Percentiles rank a stretch among this genome's conserved stretches.
Evolutionary conservation across 1,284 basidiomycete species (phyloP).

Genomic region (Xerocomus minutiporus): DNA sequence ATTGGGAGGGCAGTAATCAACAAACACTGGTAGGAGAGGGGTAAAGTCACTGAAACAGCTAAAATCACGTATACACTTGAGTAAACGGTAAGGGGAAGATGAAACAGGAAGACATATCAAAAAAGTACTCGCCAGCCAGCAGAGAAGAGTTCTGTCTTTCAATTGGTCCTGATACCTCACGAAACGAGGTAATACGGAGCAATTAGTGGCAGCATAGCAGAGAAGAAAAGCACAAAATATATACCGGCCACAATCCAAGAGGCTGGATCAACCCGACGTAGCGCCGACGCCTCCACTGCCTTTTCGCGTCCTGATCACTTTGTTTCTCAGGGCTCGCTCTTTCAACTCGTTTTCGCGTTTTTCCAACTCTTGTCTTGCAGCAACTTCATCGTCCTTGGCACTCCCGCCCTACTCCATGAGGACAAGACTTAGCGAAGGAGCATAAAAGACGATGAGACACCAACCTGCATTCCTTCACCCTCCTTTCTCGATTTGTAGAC

Average conservation of each 20-base stretch:
- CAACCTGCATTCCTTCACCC: constrained; percentile 32
- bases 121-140: constrained; percentile 20
- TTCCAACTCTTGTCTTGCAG: constrained; percentile 43
- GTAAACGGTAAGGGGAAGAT: constrained; percentile 10
- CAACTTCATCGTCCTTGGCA: constrained; percentile 6
- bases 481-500: constrained; percentile 54
- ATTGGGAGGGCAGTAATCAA: constrained; percentile 25
- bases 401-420: constrained; percentile 21
- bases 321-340: constrained; percentile 73
- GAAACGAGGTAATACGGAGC: constrained; percentile 14
- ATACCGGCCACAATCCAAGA: constrained; percentile 19
- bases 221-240: constrained; percentile 13
- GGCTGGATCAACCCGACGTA: constrained; percentile 20
- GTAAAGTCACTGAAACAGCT: constrained; percentile 18
- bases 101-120: constrained; percentile 18
- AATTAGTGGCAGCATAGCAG: constrained; percentile 21
- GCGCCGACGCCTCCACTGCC: constrained; percentile 25
- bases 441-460: constrained; percentile 14
- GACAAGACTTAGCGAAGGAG: constrained; percentile 7
- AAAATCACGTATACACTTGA: constrained; percentile 25
- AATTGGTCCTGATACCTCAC: constrained; percentile 26
- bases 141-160: constrained; percentile 17
- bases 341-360: constrained; percentile 70
- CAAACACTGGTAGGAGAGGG: constrained; percentile 13
- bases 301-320: constrained; percentile 70